These are phyloP conservation scores for Hemileccinum impolitum DNA, from an alignment of 768 basidiomycete genomes.

Conservation along the genomic window DNA sequence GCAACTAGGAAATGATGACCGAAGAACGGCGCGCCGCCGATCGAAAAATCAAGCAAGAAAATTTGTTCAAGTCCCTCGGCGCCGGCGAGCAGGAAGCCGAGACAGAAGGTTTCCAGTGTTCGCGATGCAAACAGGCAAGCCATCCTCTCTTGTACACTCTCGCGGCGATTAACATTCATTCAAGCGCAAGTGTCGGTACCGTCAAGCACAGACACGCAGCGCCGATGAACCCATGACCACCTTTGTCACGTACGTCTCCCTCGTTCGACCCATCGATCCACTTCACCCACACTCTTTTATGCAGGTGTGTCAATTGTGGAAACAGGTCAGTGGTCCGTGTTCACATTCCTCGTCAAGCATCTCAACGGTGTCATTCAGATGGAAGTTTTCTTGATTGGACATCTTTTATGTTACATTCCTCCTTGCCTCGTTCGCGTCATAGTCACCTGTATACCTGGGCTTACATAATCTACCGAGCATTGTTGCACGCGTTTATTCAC, in stretches of 20 bases:
- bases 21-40: conserved; percentile 87
- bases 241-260: conserved; percentile 73
- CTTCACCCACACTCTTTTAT: conserved; percentile 3
- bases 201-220: conserved; percentile 94
- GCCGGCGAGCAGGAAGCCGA: conserved; percentile 90
- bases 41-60: conserved; percentile 76
- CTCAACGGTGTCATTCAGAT: conserved; percentile 32
- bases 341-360: neutral
- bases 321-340: conserved; percentile 41
- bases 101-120: conserved; percentile 97
- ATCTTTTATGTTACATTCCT: too few relatives aligned
- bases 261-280: neutral
- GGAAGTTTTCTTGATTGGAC: conserved; percentile 56
- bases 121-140: conserved; percentile 83
- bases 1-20: conserved; percentile 86
- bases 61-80: conserved; percentile 87
- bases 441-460: conserved; percentile 16
- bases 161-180: neutral
- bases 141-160: neutral
- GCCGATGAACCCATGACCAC: conserved; percentile 99
- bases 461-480: conserved; percentile 20
- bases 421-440: too few relatives aligned
- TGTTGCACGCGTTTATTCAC: conserved; percentile 14
- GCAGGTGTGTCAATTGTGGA: conserved; percentile 65
- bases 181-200: conserved; percentile 83